These are phyloP conservation scores for Amesomyces nigricolor DNA, from an alignment of 2,329 filamentous ascomycete species.

Conservation along the genomic window DNA sequence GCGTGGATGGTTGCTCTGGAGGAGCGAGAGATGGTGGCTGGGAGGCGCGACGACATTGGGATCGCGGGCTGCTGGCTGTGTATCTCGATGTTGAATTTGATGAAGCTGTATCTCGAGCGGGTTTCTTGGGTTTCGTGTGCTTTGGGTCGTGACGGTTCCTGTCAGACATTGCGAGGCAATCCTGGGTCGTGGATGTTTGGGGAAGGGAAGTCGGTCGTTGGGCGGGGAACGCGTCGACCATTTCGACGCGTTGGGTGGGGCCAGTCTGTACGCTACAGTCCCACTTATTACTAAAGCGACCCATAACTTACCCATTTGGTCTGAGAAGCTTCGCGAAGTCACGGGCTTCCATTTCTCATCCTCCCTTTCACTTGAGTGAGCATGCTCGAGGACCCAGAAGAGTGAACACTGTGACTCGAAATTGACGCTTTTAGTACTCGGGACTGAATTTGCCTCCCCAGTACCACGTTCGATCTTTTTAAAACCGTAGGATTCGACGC, in stretches of 20 bases:
- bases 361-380: background rate
- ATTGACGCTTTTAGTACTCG: too few relatives aligned
- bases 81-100: conserved; percentile 32
- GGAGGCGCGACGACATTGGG: conserved; percentile 15
- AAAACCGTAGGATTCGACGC: background rate
- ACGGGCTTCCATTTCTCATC: background rate
- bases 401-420: too few relatives aligned
- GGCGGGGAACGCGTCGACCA: conserved; percentile 10
- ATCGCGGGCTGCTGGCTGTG: conserved; percentile 24
- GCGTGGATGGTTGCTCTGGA: conserved; percentile 42
- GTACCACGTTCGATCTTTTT: too few relatives aligned
- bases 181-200: conserved; percentile 3
- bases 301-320: background rate
- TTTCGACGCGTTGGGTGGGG: conserved; percentile 6
- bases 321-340: conserved; percentile 13
- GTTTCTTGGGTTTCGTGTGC: conserved; percentile 22
- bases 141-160: conserved; percentile 17
- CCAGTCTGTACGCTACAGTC: background rate
- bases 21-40: conserved; percentile 43
- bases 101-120: conserved; percentile 29
- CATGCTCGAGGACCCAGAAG: too few relatives aligned
- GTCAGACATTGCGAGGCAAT: conserved; percentile 26
- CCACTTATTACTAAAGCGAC: background rate
- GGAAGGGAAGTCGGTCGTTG: background rate
- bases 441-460: too few relatives aligned